phyloP scores from a whole-genome alignment of 2,329 filamentous ascomycete species.

The Exophiala sideris region DNA sequence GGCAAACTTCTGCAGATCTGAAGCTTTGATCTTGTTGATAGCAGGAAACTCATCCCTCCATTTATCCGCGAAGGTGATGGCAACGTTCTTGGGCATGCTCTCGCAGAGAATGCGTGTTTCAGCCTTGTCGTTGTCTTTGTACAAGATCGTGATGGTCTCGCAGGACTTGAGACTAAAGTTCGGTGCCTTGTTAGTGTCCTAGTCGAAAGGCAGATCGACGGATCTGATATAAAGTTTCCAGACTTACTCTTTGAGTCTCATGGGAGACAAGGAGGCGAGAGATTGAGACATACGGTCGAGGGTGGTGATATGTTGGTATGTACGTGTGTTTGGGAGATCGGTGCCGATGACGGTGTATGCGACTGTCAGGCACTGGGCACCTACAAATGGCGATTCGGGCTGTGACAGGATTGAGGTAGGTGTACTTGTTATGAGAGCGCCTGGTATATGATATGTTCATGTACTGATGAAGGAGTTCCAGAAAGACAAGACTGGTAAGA shows the following conservation, averaged over 20 bases:
- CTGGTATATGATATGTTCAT: no score
- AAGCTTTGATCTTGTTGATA: conserved; percentile 1
- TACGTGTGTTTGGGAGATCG: no score
- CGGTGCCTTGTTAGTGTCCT: no score
- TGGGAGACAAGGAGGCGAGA: conserved; percentile 2
- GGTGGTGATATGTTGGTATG: no score
- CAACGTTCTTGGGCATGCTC: conserved; percentile 15
- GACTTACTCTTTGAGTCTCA: conserved; percentile 6
- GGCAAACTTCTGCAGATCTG: conserved; percentile 1
- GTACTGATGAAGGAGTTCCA: neutral
- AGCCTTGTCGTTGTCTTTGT: neutral
- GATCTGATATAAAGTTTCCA: neutral
- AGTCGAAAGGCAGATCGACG: no score
- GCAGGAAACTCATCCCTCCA: conserved; percentile 11
- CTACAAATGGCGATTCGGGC: no score
- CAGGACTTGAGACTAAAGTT: conserved; percentile 6
- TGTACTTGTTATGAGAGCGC: no score
- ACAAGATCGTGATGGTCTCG: conserved; percentile 12
- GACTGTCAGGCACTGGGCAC: no score
- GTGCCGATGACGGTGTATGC: no score
- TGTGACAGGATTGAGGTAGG: no score
- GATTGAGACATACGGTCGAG: no score
- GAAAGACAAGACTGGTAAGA: neutral
- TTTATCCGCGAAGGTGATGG: conserved; percentile 14
- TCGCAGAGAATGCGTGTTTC: conserved; percentile 10